These are phyloP conservation scores for Diplodia corticola DNA, from an alignment of 2,329 filamentous ascomycete genomes.

Conservation along the genomic window DNA sequence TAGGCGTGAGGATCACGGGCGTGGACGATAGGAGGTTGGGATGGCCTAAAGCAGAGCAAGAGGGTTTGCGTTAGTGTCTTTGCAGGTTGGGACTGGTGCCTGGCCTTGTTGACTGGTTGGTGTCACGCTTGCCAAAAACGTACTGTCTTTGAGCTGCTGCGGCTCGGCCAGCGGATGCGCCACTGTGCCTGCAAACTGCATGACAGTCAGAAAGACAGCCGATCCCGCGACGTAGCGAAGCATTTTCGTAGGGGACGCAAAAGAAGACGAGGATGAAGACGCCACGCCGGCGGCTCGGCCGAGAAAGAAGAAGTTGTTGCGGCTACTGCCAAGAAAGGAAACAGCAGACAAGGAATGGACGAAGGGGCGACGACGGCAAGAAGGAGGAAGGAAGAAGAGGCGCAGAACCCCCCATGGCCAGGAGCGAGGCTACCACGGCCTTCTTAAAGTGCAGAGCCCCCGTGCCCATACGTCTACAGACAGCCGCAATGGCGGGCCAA, in stretches of 20 bases:
- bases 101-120: background rate
- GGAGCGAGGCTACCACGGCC: background rate
- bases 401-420: background rate
- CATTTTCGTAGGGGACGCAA: background rate
- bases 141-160: conserved; percentile 5
- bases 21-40: background rate
- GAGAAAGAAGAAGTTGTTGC: background rate
- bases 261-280: background rate
- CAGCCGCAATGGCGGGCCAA: background rate
- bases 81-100: background rate
- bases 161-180: background rate
- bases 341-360: conserved; percentile 3
- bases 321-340: conserved; percentile 8
- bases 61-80: background rate
- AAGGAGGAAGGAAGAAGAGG: no score
- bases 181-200: conserved; percentile 13
- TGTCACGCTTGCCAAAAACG: conserved; percentile 6
- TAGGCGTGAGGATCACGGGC: background rate
- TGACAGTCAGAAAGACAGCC: conserved; percentile 6
- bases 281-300: background rate
- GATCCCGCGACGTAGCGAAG: background rate
- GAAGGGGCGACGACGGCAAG: background rate
- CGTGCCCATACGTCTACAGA: no score
- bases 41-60: background rate
- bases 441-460: background rate